Conservation (phyloP, 805 yeast genomes). For the Spathaspora sp. region DNA sequence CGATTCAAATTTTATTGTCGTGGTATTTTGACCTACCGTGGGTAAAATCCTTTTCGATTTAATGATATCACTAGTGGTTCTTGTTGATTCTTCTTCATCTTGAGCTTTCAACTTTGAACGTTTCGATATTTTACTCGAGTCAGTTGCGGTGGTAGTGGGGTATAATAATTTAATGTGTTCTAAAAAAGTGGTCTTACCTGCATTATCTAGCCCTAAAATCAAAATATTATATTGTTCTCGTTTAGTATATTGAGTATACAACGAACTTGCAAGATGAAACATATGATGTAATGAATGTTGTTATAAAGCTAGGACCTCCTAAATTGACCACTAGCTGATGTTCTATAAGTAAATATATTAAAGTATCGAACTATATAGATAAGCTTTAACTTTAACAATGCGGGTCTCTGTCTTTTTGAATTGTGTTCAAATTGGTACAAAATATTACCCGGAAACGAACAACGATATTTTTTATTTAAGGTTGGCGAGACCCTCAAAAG, state of each 20-base stretch:
- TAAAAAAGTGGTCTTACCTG: conserved; percentile 74
- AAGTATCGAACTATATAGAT: neutral
- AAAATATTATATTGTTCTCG: conserved; percentile 48
- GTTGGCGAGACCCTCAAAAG: neutral
- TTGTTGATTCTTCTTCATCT: conserved; percentile 7
- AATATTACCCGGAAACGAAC: neutral
- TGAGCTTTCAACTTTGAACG: conserved; percentile 1
- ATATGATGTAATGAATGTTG: conserved; percentile 12
- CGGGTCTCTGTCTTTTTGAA: neutral
- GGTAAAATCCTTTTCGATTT: conserved; percentile 69
- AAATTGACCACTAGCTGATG: neutral
- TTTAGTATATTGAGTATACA: conserved; percentile 43
- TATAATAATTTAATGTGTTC: conserved; percentile 39
- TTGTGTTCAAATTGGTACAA: neutral
- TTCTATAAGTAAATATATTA: neutral
- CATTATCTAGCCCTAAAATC: conserved; percentile 89
- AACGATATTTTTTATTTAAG: neutral
- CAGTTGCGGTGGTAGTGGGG: conserved; percentile 18
- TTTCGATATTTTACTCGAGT: conserved; percentile 8
- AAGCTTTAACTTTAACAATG: neutral
- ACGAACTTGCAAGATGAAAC: conserved; percentile 44
- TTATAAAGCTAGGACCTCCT: neutral
- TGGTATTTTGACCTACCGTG: conserved; percentile 90
- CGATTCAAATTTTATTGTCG: conserved; percentile 37
- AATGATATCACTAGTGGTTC: conserved; percentile 19